Evolutionary conservation across 2,329 filamentous ascomycete genomes (phyloP), one percentile per base, ranked within the genome.

Genomic region (Ceratocystis lukuohia): DNA sequence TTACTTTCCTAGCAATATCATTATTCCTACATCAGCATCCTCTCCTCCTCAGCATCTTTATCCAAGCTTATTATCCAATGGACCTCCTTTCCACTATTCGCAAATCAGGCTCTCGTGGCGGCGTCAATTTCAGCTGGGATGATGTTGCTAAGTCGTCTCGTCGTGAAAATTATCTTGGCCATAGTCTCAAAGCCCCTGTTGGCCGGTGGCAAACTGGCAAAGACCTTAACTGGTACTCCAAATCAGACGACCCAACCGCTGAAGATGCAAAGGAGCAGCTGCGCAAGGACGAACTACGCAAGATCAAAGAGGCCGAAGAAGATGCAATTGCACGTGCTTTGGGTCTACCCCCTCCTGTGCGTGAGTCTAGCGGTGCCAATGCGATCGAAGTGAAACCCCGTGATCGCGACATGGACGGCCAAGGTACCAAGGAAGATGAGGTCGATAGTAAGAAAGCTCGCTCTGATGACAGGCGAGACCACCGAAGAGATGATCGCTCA

Each of bases 81-180:
- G 94, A 99, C 82, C 84, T 99, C 66, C 85, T 97, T 65, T 89
- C 92, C 68, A 91, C 89, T 53, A 88, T 99, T 69, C 90, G 92
- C 73, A 97, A 99, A 77, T 78, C 81, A 20, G 93, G 96, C 75
- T 94, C 91, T 72, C 88, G 94, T 70, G 94, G 94, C 73, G 94
- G 94, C 74, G 88, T 88, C 76, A 91, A 96, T 76, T 99, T 99
- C 79, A 92, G 87, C 77, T 97, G 94, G 94, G 89, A 93, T 70
- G 91, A 96, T 71, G 93, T 99, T 73, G 88, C 93, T 74, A 85
- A 81, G 70, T 95, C 91, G 62, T 79, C 83, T 25, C 92, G 96
- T 73, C 91, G 94, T 75, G 92, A 99, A 76, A 96, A 87, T 72
- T 87, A 85, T 75, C 87, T 96, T 6, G 92, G 92, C 64, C 92